These are phyloP conservation scores for Alternaria sp. DNA, from an alignment of 2,329 filamentous ascomycete genomes.

Conservation along the genomic window DNA sequence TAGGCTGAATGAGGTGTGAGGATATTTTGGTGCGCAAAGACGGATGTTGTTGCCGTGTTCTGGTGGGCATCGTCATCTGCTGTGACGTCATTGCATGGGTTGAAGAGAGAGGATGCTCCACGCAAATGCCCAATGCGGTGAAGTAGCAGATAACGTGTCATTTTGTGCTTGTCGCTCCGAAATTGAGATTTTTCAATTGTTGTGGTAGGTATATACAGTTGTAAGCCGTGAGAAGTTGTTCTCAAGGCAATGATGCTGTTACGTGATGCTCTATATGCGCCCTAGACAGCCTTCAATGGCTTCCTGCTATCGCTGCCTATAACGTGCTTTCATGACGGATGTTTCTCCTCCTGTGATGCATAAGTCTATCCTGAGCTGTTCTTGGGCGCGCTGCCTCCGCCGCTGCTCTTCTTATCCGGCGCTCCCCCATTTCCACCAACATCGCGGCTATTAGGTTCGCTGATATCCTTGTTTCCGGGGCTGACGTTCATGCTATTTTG, in stretches of 20 bases:
- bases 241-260: constrained; percentile 12
- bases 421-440: constrained; percentile 53
- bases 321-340: neutral
- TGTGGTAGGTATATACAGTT: constrained; percentile 3
- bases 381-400: constrained; percentile 51
- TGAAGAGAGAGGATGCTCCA: constrained; percentile 4
- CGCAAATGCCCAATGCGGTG: constrained; percentile 6
- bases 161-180: neutral
- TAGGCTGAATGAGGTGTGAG: neutral
- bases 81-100: constrained; percentile 11
- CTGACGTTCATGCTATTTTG: constrained; percentile 63
- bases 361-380: constrained; percentile 29
- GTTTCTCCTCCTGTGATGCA: neutral
- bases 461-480: constrained; percentile 68
- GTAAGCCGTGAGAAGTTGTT: neutral
- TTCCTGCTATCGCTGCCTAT: neutral
- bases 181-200: neutral
- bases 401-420: constrained; percentile 44
- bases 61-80: constrained; percentile 4
- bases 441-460: constrained; percentile 55
- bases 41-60: constrained; percentile 10
- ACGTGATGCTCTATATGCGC: constrained; percentile 3
- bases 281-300: neutral
- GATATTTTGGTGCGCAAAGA: constrained; percentile 5
- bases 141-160: constrained; percentile 1